Percentiles rank a stretch among this genome's conserved stretches.
phyloP scores from a whole-genome alignment of 2,329 filamentous ascomycete genomes.

The Coniochaeta hoffmannii region DNA sequence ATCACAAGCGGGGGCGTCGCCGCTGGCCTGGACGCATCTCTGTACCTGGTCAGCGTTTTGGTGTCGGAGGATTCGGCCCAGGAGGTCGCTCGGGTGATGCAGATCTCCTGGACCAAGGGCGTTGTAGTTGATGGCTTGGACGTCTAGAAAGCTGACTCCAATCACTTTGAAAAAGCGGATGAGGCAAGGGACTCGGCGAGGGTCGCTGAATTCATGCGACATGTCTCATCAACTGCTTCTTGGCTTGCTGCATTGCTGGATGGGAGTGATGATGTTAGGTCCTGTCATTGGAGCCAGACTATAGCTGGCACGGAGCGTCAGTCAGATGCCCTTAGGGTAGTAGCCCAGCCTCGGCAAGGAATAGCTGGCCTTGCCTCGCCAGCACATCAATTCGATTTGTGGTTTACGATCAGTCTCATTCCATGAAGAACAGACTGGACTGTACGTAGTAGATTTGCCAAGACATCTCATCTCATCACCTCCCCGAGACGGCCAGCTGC shows the following conservation, averaged over 20 bases:
- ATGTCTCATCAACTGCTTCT: too few relatives aligned
- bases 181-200: not conserved
- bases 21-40: constrained; percentile 72
- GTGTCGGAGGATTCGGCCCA: constrained; percentile 70
- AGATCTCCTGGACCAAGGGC: constrained; percentile 82
- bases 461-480: not conserved
- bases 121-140: constrained; percentile 78
- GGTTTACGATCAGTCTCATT: not conserved
- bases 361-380: not conserved
- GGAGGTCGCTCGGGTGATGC: constrained; percentile 67
- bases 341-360: not conserved
- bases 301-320: not conserved
- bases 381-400: not conserved
- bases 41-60: constrained; percentile 80
- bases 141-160: constrained; percentile 44
- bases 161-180: not conserved
- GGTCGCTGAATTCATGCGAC: too few relatives aligned
- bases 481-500: not conserved
- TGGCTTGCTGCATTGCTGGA: too few relatives aligned
- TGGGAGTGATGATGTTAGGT: too few relatives aligned
- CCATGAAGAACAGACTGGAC: not conserved
- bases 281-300: too few relatives aligned
- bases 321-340: not conserved
- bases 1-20: constrained; percentile 75
- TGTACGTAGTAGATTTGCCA: not conserved